Evolutionary conservation across 2,329 filamentous ascomycete species (phyloP), one percentile per base, ranked within the genome.

Genomic region (Sordariomycetes sp.): DNA sequence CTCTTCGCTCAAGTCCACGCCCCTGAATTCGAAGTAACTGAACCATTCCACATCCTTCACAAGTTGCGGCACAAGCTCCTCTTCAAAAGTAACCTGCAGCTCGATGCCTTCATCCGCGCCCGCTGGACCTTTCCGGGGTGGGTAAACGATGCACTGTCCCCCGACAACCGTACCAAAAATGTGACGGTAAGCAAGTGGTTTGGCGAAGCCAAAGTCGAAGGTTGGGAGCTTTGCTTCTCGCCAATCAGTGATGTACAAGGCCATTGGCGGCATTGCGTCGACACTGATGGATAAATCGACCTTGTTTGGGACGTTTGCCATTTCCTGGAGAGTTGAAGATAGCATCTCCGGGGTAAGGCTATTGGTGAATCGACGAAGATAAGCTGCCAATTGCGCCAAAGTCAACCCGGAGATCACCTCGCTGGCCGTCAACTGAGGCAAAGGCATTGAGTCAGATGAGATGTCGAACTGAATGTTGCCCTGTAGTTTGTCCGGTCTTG

Each of bases 221-320:
- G 25, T 42, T 9, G 40, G 46, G 8, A 56, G 38, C 16, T 49
- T 42, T 1, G 49, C 46, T 14, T 50, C 46, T 9, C 59, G 52
- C 43, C 54, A 54, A 39, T 63, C 59, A 1, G 53, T 61, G 27
- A 50, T 37, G 12, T 57, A 33, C 14, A 58, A 41, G 17, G 48
- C 46, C 50, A 59, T 48, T 3, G 56, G 56, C 19, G 60, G 58
- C 29, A 54, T 48, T 0, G 54, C 47, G 36, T 61, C 50, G 16
- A 54, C 44, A 7, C 53, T 47, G 28, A 59, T 46, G 25, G 49
- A 54, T 11, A 64, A 36, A 11, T 46, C 34, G 15, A 43, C 36
- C 40, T 63, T 64, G 44, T 64, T 55, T 19, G 54, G 49, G 12
- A 60, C 45, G 2, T 42, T 42, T 2, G 55, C 55, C 4, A 62